A percentile compares a stretch with the other conserved stretches of the same genome.
phyloP scores from a whole-genome alignment of 768 basidiomycete genomes.

The Cytidiella melzeri region DNA sequence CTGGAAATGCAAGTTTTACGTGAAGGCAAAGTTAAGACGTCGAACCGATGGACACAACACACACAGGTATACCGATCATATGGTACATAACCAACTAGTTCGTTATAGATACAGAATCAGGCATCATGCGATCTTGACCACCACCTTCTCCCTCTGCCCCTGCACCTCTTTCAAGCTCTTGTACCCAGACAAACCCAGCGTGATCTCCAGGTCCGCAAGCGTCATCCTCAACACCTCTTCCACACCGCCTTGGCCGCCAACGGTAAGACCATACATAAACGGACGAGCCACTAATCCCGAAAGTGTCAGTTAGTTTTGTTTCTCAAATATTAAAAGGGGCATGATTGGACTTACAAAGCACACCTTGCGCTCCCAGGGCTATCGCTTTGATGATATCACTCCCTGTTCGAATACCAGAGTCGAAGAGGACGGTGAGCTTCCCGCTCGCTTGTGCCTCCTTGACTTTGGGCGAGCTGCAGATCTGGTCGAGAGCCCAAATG shows the following conservation, averaged over 20 bases:
- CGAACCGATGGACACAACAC: too few species aligned
- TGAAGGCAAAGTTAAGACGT: too few species aligned
- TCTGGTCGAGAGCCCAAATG: slow-evolving; percentile 61
- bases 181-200: slow-evolving; percentile 59
- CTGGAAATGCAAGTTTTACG: too few species aligned
- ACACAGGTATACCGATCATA: too few species aligned
- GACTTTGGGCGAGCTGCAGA: slow-evolving; percentile 58
- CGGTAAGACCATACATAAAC: slow-evolving; percentile 65
- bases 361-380: slow-evolving; percentile 79
- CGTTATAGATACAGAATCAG: not conserved
- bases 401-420: slow-evolving; percentile 79
- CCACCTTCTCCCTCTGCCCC: slow-evolving; percentile 47
- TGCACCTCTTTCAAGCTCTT: slow-evolving; percentile 53
- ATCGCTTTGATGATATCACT: slow-evolving; percentile 81
- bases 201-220: slow-evolving; percentile 62
- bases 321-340: not conserved
- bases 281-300: slow-evolving; percentile 57
- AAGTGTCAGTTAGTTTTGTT: not conserved
- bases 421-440: slow-evolving; percentile 64
- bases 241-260: slow-evolving; percentile 68
- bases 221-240: slow-evolving; percentile 66
- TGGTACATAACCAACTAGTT: not conserved
- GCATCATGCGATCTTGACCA: slow-evolving; percentile 31
- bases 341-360: slow-evolving; percentile 48
- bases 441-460: slow-evolving; percentile 51